Evolutionary conservation across 2,329 filamentous ascomycete genomes (phyloP).

Genomic region (Aphanoascus verrucosus): DNA sequence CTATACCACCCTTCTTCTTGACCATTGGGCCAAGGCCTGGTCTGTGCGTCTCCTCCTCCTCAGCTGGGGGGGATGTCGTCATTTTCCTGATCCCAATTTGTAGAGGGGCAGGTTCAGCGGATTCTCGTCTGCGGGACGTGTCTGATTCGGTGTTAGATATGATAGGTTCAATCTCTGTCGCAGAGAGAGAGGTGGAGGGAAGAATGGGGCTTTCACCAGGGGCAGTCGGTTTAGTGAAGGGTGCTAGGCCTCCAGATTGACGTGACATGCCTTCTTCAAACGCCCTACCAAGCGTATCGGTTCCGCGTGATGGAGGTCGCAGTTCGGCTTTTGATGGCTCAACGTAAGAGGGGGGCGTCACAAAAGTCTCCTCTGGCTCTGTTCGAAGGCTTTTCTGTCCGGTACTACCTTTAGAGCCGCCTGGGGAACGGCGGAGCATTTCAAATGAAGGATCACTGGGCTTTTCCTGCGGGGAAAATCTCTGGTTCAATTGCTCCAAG

Average conservation of each 20-base stretch:
- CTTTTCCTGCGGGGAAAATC: not conserved
- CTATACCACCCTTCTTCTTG: constrained; percentile 63
- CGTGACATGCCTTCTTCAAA: constrained; percentile 12
- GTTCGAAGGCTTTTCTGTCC: constrained; percentile 24
- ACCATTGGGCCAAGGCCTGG: constrained; percentile 87
- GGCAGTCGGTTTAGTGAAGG: constrained; percentile 7
- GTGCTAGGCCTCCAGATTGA: constrained; percentile 14
- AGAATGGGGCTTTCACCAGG: not conserved
- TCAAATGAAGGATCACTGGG: not conserved
- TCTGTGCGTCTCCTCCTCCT: constrained; percentile 47
- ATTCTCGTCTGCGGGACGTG: not conserved
- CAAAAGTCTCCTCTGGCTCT: constrained; percentile 24
- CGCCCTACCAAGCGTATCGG: constrained; percentile 19
- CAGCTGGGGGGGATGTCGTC: not conserved
- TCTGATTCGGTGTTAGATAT: not conserved
- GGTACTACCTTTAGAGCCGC: constrained; percentile 18
- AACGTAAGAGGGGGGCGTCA: constrained; percentile 29
- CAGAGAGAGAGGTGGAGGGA: not conserved
- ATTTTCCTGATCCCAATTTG: constrained; percentile 5
- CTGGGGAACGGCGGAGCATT: not conserved
- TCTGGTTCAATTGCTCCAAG: constrained; percentile 9
- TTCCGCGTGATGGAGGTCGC: constrained; percentile 25
- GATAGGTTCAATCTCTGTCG: not conserved
- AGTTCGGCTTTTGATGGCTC: constrained; percentile 26
- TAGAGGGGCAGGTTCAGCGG: constrained; percentile 9